Evolutionary conservation across 2,329 filamentous ascomycete genomes (phyloP), one percentile per base, ranked within the genome.

Genomic region (Epichloe elymi): DNA sequence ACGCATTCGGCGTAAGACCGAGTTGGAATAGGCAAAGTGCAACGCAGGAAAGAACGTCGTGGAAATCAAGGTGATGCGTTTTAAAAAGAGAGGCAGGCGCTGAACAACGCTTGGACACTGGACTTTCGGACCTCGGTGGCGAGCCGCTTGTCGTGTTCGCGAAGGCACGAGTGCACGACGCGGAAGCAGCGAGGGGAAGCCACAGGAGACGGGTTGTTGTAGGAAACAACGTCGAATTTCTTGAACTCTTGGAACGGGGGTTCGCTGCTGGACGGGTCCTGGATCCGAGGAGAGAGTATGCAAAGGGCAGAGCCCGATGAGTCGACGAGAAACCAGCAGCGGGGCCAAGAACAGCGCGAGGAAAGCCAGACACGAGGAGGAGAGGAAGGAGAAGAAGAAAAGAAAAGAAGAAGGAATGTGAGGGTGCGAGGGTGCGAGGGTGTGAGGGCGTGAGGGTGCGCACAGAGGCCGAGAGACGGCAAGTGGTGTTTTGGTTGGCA

Each of bases 1-100:
- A 15, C 23, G 12, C 30, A 15, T 36, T 37, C 38, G 20, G 15
- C 35, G 19, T 38, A 11, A 11, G 30, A 38, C 45, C 48, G 46
- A 33, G 30, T 48, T 19, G 23, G 35, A 48, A 44, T n/a, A 17
- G 14, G 39, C 41, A 12, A 4, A 41, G 44, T 23, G 40, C 11
- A 49, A 17, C 23, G 33, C 33, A 17, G 46, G 47, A 52, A 52
- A 43, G 47, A 50, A 50, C 47, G 51, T 49, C 11, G 47, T 50
- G 19, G 42, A 36, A 37, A 52, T 37, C 8, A 14, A 46, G 37
- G 37, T n/a, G 5, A 26, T n/a, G 36, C 37, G 40, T 35, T 7
- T 26, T 15, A 20, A 35, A 49, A 33, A 36, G 43, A 50, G 51
- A 23, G 47, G 51, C 42, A 52, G 42, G 51, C 51, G 47, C 51